phyloP scores from a whole-genome alignment of 257 asterid species.

The Przewalskia tangutica region DNA sequence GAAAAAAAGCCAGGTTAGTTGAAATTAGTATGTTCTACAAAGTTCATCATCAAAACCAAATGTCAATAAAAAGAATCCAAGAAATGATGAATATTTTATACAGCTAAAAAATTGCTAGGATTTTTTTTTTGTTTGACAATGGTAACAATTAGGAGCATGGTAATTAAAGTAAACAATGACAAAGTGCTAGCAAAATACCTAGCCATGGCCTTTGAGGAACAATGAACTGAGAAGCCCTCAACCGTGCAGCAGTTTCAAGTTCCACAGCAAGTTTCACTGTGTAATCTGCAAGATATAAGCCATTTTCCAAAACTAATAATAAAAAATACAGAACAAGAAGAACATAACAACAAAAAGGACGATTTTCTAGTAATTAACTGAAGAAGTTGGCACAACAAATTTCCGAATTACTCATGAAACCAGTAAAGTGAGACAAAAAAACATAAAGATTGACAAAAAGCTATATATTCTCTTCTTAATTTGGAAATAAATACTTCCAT shows the following conservation, averaged over 20 bases:
- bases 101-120: background rate
- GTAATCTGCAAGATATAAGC: slow-evolving; percentile 32
- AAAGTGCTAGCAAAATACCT: slow-evolving; percentile 31
- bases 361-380: background rate
- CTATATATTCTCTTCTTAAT: background rate
- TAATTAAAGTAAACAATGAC: background rate
- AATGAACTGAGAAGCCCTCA: slow-evolving; percentile 69
- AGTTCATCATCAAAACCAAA: background rate
- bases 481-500: background rate
- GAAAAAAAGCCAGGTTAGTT: background rate
- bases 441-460: background rate
- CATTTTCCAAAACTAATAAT: background rate
- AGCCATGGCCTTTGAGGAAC: slow-evolving; percentile 92
- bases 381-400: background rate
- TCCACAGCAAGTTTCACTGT: slow-evolving; percentile 48
- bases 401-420: background rate
- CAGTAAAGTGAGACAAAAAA: background rate
- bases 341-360: background rate
- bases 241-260: slow-evolving; percentile 64
- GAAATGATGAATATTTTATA: background rate
- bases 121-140: too few species aligned
- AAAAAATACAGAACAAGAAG: background rate
- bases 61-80: background rate
- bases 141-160: too few species aligned
- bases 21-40: background rate